Base-by-base conservation (phyloP, 2,329 filamentous ascomycete genomes). In the Phyllosticta citrichinensis region DNA sequence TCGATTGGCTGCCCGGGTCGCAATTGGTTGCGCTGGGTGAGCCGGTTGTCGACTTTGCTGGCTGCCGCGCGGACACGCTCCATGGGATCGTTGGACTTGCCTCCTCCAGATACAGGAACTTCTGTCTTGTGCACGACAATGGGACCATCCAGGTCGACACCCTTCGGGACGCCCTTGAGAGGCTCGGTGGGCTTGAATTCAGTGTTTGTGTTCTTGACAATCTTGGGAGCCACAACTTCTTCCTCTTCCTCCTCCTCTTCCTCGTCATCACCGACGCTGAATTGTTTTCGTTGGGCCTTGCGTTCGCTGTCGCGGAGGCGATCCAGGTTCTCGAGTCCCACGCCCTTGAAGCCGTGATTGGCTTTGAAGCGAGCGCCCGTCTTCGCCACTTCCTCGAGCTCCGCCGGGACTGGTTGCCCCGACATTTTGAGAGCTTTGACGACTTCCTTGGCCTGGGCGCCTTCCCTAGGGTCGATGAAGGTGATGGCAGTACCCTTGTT, bases 401-500 rank as follows among this genome's bases (percentile, higher is more conserved):
- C 76, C 65, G 90, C 87, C 0, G 94, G 92, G 0, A 97, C 82
- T 10, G 86, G 81, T 71, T 96, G 89, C 4, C 87, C 90, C 72
- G 91, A 96, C 74, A 97, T 90, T 72, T 89, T 90, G n/a, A 97
- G 78, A 6, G 94, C 94, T 74, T 95, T 96, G 62, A 87, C 86
- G 63, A 97, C 90, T 66, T 95, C 91, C 11, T 89, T 83, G 2
- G 94, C 88, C 69, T 89, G 97, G 65, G 90, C 90, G 70, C 96
- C 92, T 73, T 99, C 92, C 55, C 95, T 89, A 52, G 90, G 87
- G 0, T 91, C 95, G 62, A 99, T 80, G 70, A 97, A 96, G 0
- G 94, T 99, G 57, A 99, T 89, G 0, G 94, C 94, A 50, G 91
- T 96, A 64, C 94, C 94, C 22, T 86, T 96, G 69, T 97, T 96